A percentile compares a stretch with the other conserved stretches of the same genome.
Evolutionary conservation across 805 yeast species (phyloP).

Genomic region (Zygosaccharomyces bisporus): DNA sequence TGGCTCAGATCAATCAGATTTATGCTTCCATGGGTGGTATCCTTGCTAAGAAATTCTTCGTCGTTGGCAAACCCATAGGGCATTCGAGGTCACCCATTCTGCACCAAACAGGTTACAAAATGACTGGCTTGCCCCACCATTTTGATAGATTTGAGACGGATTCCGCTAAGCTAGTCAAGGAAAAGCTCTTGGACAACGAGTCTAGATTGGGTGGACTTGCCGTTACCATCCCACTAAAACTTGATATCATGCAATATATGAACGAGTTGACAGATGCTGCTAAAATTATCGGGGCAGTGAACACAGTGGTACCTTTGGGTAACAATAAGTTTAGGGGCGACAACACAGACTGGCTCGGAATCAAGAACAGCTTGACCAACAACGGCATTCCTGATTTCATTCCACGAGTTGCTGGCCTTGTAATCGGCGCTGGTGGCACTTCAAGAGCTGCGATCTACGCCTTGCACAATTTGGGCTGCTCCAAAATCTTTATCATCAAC

Average conservation of each 20-base stretch:
- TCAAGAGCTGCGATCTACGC: constrained; percentile 94
- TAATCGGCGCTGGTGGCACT: constrained; percentile 97
- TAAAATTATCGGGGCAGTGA: constrained; percentile 83
- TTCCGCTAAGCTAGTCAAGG: constrained; percentile 53
- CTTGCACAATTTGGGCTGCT: constrained; percentile 70
- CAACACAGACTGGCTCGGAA: constrained; percentile 96
- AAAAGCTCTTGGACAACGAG: constrained; percentile 45
- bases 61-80: constrained; percentile 75
- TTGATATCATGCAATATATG: constrained; percentile 68
- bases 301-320: constrained; percentile 65
- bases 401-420: constrained; percentile 54
- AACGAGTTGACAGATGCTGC: constrained; percentile 74
- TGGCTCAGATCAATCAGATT: constrained; percentile 59
- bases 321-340: constrained; percentile 63
- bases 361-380: constrained; percentile 58
- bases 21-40: constrained; percentile 61
- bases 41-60: constrained; percentile 53
- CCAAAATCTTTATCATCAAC: constrained; percentile 71
- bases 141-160: constrained; percentile 68
- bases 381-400: constrained; percentile 54
- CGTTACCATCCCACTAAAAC: constrained; percentile 88
- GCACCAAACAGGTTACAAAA: constrained; percentile 74
- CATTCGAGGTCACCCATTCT: constrained; percentile 89
- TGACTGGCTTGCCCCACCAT: constrained; percentile 71
- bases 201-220: constrained; percentile 83